Evolutionary conservation across 371 early-diverging fungal species (phyloP), one percentile per base, ranked within the genome.

Genomic region (Chytridiales sp.): DNA sequence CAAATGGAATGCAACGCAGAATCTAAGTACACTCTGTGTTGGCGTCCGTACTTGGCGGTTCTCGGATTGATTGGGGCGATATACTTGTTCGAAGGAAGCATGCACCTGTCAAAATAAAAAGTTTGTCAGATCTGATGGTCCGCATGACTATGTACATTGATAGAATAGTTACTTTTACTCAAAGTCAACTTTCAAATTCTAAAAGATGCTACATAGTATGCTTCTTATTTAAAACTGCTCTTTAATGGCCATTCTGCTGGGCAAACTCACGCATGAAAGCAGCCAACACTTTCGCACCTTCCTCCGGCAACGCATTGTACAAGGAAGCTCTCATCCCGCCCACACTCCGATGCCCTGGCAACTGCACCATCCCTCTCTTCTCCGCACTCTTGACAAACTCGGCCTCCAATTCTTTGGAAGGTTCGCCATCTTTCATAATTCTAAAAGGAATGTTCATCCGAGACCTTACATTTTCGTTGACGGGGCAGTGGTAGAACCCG

Each of bases 251-350:
- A 13, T 27, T 26, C 11, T 47, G 53, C 47, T 32, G 26, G 22
- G 66, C 65, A 80, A 95, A 95, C 52, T 86, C 87, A 41, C 74
- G 66, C 88, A 94, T 87, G 61, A 86, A 95, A 3, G 60, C 73
- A 4, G 87, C 85, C 51, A 96, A 67, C 30, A 73, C 77, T 59
- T 87, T 77, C 1, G 91, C 91, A 44, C 86, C 91, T 40, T 93
- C 90, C 53, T 87, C 69, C 2, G 90, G 80, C 80, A 95, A 81
- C 27, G 97, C 95, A 68, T 98, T 98, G 75, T 98, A 98, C 39
- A 97, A 81, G 39, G 90, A 89, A 19, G 91, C 90, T 36, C 98
- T 82, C 56, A 96, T 87, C 29, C 98, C 98, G 49, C 97, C 98
- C 8, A 79, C 77, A 26, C 62, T 61, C 59, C 97, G 92, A 77